phyloP scores from a whole-genome alignment of 2,329 filamentous ascomycete species.

The Penicillium fuscoglaucum region DNA sequence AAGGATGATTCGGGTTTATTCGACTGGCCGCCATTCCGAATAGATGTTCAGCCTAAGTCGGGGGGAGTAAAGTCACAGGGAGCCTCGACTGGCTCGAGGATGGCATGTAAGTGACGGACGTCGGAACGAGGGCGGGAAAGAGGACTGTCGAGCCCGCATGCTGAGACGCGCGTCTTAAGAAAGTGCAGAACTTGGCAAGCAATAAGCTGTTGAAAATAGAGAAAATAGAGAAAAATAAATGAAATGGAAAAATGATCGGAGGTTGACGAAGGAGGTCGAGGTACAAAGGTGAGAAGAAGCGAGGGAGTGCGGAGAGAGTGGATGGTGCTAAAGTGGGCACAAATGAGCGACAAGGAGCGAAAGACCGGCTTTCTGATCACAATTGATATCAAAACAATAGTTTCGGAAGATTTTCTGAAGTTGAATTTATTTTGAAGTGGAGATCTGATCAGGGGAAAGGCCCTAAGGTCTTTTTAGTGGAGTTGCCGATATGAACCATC shows the following conservation, averaged over 20 bases:
- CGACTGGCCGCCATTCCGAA: conserved; percentile 36
- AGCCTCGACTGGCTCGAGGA: conserved; percentile 16
- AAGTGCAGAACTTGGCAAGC: conserved; percentile 13
- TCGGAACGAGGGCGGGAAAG: conserved; percentile 31
- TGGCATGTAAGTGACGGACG: conserved; percentile 31
- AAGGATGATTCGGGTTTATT: conserved; percentile 32
- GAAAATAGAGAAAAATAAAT: conserved; percentile 1
- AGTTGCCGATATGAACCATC: conserved; percentile 6
- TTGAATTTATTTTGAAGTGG: conserved; percentile 11
- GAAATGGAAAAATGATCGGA: neutral
- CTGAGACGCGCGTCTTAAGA: conserved; percentile 33
- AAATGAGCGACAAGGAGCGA: conserved; percentile 9
- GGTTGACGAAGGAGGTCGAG: neutral
- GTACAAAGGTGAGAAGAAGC: neutral
- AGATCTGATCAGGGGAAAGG: conserved; percentile 10
- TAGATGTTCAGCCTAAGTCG: conserved; percentile 19
- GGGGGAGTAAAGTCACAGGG: conserved; percentile 19
- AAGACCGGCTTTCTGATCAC: conserved; percentile 14
- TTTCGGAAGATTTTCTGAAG: conserved; percentile 15
- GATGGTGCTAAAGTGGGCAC: neutral
- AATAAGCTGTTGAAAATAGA: neutral
- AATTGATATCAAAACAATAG: neutral
- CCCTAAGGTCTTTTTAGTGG: conserved; percentile 1
- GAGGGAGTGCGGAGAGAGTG: conserved; percentile 7
- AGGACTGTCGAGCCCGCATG: conserved; percentile 38